Evolutionary conservation across 352 stramenopile genomes (phyloP), one percentile per base, ranked within the genome.

Genomic region (Thalassiosira ordinaria): DNA sequence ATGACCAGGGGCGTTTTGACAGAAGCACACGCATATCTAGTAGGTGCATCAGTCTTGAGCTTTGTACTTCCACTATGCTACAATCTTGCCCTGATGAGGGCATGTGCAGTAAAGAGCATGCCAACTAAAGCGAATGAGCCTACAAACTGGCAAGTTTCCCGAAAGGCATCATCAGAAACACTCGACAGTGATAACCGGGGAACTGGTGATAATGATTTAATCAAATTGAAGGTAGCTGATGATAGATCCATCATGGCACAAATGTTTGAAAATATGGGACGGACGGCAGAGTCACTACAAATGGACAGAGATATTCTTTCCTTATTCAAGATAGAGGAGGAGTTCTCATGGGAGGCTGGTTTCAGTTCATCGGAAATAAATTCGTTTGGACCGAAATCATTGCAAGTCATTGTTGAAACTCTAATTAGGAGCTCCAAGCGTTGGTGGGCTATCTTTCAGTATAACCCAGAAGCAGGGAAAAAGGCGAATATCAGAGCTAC

Each of bases 11-110:
- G 39, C n/a, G 31, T 13, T 26, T 16, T 60, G 5, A 13, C 64
- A 18, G 53, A 73, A 47, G 47, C 47, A 35, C 22, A 47, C 33
- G 31, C 64, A 31, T 73, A 73, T 51, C 31, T 73, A 20, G 9
- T 63, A 31, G 31, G n/a, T 37, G 64, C 44, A 63, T 73, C 64
- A 20, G 5, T 63, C 14, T 26, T 73, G 3, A 64, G 64, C 22
- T 64, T 73, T 60, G 46, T 73, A n/a, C 64, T 73, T 39, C 47
- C 63, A 37, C 9, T 63, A 59, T 63, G 22, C 14, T 35, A 62
- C 27, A 59, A 73, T 49, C 62, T 62, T 60, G 29, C 63, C 14
- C 14, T 29, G n/a, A n/a, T n/a, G n/a, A n/a, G n/a, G n/a, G n/a
- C n/a, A n/a, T n/a, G n/a, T n/a, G n/a, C n/a, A n/a, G n/a, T n/a